Evolutionary conservation across 2,329 filamentous ascomycete species (phyloP).

Genomic region (Paramyrothecium roridum): DNA sequence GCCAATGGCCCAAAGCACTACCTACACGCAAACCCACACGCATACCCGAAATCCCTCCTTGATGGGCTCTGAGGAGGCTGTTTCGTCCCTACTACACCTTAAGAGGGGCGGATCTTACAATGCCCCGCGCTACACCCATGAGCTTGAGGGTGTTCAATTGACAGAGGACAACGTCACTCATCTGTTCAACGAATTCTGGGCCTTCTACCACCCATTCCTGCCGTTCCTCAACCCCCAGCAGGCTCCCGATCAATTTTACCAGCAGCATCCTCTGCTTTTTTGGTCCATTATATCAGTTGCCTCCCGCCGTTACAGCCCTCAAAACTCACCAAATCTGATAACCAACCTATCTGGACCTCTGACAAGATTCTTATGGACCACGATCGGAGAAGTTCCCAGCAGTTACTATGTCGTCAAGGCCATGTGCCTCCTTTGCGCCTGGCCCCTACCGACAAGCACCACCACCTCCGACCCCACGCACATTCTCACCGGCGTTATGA

Average conservation of each 20-base stretch:
- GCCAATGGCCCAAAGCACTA: slow-evolving; percentile 47
- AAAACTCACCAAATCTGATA: slow-evolving; percentile 58
- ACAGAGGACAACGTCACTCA: slow-evolving; percentile 60
- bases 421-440: slow-evolving; percentile 74
- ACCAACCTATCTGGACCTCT: slow-evolving; percentile 65
- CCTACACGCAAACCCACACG: slow-evolving; percentile 48
- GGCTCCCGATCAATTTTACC: slow-evolving; percentile 70
- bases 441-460: slow-evolving; percentile 79
- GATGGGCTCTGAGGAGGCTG: slow-evolving; percentile 67
- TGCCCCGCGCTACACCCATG: slow-evolving; percentile 56
- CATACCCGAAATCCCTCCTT: slow-evolving; percentile 61
- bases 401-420: slow-evolving; percentile 81
- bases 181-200: slow-evolving; percentile 74
- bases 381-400: slow-evolving; percentile 72
- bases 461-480: slow-evolving; percentile 79
- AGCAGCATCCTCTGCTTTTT: slow-evolving; percentile 77
- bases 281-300: slow-evolving; percentile 80
- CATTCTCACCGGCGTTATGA: slow-evolving; percentile 79
- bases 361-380: slow-evolving; percentile 72
- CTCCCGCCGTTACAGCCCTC: slow-evolving; percentile 62
- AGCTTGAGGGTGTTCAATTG: slow-evolving; percentile 61
- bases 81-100: slow-evolving; percentile 63
- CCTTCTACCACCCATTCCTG: slow-evolving; percentile 72
- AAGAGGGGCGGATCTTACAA: slow-evolving; percentile 63
- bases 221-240: slow-evolving; percentile 69